A percentile compares a stretch with the other conserved stretches of the same genome.
These are phyloP conservation scores for Cudoniella acicularis DNA, from an alignment of 495 filamentous ascomycete genomes.

Conservation along the genomic window DNA sequence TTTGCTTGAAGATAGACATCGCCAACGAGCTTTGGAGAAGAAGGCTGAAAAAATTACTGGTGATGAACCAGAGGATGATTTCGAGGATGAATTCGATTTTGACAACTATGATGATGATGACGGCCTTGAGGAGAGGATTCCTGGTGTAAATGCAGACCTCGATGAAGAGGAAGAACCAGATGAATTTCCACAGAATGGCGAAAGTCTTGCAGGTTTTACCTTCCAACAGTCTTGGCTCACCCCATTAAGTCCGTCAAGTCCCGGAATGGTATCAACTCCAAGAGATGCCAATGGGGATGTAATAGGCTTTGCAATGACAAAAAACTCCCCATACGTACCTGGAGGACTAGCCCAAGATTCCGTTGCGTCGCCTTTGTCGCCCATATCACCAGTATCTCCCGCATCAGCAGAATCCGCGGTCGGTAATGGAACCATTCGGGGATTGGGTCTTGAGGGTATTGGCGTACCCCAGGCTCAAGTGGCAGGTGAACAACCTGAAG, in stretches of 20 bases:
- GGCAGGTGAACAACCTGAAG: too few relatives aligned
- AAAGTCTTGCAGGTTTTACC: constrained; percentile 48
- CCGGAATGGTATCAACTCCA: constrained; percentile 47
- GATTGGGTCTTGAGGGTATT: constrained; percentile 30
- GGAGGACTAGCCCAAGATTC: background rate
- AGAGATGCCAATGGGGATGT: constrained; percentile 45
- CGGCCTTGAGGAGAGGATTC: constrained; percentile 71
- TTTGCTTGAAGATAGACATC: constrained; percentile 79
- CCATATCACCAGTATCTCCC: background rate
- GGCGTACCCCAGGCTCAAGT: too few relatives aligned
- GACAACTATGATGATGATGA: constrained; percentile 68
- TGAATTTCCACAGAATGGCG: background rate
- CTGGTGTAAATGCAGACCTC: constrained; percentile 66
- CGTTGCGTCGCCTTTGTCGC: background rate
- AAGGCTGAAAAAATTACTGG: constrained; percentile 36
- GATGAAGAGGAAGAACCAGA: constrained; percentile 43
- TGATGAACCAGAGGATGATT: constrained; percentile 54
- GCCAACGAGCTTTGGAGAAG: constrained; percentile 61
- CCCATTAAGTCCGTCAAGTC: constrained; percentile 45
- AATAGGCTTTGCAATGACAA: constrained; percentile 47
- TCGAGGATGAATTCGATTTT: constrained; percentile 65
- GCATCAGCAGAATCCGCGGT: background rate
- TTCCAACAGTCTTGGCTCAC: constrained; percentile 49
- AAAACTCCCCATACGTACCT: constrained; percentile 21
- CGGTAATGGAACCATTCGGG: constrained; percentile 22